Conservation (phyloP, 257 asterid species). For the Parsonsia alboflavescens region DNA sequence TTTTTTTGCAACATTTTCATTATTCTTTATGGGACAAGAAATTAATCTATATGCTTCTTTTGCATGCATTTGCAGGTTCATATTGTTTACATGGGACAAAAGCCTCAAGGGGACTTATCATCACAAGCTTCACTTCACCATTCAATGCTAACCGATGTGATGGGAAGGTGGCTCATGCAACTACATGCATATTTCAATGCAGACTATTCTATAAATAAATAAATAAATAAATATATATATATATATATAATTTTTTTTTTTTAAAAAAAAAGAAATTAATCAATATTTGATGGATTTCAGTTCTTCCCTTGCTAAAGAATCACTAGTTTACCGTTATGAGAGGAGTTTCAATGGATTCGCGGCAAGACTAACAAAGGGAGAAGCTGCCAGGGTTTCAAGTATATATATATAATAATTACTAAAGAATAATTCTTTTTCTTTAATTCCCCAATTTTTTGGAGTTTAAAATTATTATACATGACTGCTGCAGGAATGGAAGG, state of each 20-base stretch:
- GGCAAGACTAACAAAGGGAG: constrained; percentile 51
- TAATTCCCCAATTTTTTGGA: no score
- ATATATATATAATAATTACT: neutral
- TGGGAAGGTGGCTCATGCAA: constrained; percentile 12
- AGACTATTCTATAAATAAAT: neutral
- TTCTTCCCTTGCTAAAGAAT: constrained; percentile 30
- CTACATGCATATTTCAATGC: neutral
- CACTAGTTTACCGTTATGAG: constrained; percentile 42
- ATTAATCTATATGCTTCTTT: no score
- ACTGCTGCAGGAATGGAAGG: constrained; percentile 36
- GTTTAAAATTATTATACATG: no score
- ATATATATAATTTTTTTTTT: constrained; percentile 4
- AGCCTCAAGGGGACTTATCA: constrained; percentile 2
- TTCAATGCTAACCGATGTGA: constrained; percentile 1
- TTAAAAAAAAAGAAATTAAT: neutral
- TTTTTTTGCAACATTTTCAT: neutral
- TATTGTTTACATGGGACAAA: constrained; percentile 17
- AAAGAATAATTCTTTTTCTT: neutral
- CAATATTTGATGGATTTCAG: constrained; percentile 17
- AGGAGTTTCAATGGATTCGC: constrained; percentile 64
- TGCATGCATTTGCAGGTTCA: neutral
- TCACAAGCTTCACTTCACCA: constrained; percentile 2
- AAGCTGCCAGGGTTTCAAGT: constrained; percentile 34
- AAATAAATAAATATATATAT: neutral
- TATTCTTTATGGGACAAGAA: no score